These are phyloP conservation scores for Chloris gayana DNA, from an alignment of 176 grass and related monocot species.

Conservation along the genomic window DNA sequence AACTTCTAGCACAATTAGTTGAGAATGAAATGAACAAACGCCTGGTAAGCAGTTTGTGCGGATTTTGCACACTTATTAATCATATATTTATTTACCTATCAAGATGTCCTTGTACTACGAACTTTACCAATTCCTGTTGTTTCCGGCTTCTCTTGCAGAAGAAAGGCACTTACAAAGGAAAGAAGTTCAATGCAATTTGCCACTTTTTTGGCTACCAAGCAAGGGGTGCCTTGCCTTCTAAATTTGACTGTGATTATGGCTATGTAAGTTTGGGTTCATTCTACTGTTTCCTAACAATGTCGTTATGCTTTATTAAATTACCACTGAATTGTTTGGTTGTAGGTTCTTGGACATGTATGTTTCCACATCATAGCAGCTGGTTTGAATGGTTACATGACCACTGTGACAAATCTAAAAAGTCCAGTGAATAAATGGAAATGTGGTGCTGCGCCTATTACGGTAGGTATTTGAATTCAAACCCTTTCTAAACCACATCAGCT, in stretches of 20 bases:
- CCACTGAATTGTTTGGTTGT: background rate
- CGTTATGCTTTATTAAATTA: background rate
- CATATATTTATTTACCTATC: no score
- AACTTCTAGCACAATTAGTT: slow-evolving; percentile 90
- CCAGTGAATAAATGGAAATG: slow-evolving; percentile 90
- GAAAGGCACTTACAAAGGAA: slow-evolving; percentile 82
- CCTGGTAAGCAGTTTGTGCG: slow-evolving; percentile 50
- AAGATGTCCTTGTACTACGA: no score
- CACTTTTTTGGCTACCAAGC: slow-evolving; percentile 98
- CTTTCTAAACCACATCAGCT: background rate
- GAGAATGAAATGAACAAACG: slow-evolving; percentile 86
- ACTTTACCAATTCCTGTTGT: slow-evolving; percentile 4
- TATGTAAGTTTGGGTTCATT: slow-evolving; percentile 56
- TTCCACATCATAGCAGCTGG: slow-evolving; percentile 84
- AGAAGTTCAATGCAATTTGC: slow-evolving; percentile 91
- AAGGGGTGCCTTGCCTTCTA: slow-evolving; percentile 81
- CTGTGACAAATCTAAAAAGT: slow-evolving; percentile 85
- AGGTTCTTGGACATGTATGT: slow-evolving; percentile 87
- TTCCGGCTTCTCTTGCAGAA: slow-evolving; percentile 51
- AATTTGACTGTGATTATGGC: slow-evolving; percentile 90
- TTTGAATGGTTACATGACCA: slow-evolving; percentile 91
- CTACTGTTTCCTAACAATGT: background rate
- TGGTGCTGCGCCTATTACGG: slow-evolving; percentile 79
- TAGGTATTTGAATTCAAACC: background rate
- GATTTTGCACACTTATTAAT: slow-evolving; percentile 32